Percentiles rank a stretch among this genome's conserved stretches.
phyloP scores from a whole-genome alignment of 2,329 filamentous ascomycete genomes.

The Colletotrichum endophyticum region DNA sequence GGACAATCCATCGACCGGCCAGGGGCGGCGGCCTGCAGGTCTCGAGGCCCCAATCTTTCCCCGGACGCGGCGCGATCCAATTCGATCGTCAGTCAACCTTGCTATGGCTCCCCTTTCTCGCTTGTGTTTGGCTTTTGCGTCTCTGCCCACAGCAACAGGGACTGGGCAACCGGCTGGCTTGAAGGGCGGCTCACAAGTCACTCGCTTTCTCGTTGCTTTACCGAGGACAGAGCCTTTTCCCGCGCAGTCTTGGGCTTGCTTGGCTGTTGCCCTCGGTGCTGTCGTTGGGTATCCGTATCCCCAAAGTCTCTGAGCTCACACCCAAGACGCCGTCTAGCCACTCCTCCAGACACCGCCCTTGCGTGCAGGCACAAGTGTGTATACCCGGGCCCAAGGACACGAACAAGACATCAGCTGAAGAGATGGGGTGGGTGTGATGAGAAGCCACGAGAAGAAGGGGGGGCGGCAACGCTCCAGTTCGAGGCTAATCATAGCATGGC shows the following conservation, averaged over 20 bases:
- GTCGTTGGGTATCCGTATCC: not conserved
- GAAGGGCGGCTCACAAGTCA: not conserved
- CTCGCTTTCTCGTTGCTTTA: not conserved
- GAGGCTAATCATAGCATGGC: conserved; percentile 19
- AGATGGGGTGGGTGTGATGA: not conserved
- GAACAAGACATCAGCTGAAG: not conserved
- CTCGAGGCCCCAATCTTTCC: conserved; percentile 13
- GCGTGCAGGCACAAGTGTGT: not conserved
- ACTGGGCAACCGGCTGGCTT: conserved; percentile 11
- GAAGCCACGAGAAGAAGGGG: not conserved
- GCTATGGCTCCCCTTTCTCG: conserved; percentile 4
- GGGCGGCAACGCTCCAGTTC: not conserved
- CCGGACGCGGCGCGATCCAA: conserved; percentile 19
- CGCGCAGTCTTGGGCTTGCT: not conserved
- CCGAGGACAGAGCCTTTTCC: not conserved
- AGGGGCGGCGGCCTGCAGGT: not conserved
- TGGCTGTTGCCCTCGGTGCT: not conserved
- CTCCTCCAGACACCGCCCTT: not conserved
- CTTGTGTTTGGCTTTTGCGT: conserved; percentile 3
- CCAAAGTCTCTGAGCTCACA: not conserved
- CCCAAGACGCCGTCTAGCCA: not conserved
- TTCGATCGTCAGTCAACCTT: conserved; percentile 11
- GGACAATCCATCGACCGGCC: not conserved
- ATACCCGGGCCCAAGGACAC: conserved; percentile 1
- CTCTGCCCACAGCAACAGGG: conserved; percentile 4